phyloP scores from a whole-genome alignment of 2,329 filamentous ascomycete species.

The Penicillium sumatraense region DNA sequence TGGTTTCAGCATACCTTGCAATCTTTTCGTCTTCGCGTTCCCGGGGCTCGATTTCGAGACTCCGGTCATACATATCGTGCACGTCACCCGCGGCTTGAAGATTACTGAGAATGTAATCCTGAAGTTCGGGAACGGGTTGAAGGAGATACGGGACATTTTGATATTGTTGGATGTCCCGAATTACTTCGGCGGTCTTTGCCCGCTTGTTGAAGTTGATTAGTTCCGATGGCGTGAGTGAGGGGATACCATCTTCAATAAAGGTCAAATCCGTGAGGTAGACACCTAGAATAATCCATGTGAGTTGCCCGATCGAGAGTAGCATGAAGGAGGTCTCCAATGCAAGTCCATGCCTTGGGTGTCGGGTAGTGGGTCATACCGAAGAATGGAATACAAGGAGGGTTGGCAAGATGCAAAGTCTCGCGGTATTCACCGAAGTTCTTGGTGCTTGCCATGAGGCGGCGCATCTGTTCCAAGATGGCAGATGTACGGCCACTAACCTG shows the following conservation, averaged over 20 bases:
- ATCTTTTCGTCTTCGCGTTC: slow-evolving; percentile 99
- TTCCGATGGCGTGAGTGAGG: slow-evolving; percentile 92
- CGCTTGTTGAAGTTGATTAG: slow-evolving; percentile 99
- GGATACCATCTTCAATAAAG: slow-evolving; percentile 98
- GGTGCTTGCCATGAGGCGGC: slow-evolving; percentile 91
- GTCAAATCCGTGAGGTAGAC: slow-evolving; percentile 97
- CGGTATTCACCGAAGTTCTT: slow-evolving; percentile 98
- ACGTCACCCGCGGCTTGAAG: slow-evolving; percentile 96
- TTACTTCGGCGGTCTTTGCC: slow-evolving; percentile 96
- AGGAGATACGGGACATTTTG: slow-evolving; percentile 96
- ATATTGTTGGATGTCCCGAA: slow-evolving; percentile 97
- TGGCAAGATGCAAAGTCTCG: slow-evolving; percentile 87
- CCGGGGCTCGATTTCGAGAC: slow-evolving; percentile 86
- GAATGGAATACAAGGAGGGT: slow-evolving; percentile 97
- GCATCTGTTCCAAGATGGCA: slow-evolving; percentile 83
- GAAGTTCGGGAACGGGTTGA: slow-evolving; percentile 85
- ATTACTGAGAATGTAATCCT: slow-evolving; percentile 95
- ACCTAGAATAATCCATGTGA: slow-evolving; percentile 55
- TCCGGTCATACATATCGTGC: slow-evolving; percentile 99
- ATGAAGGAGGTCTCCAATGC: neutral
- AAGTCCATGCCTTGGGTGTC: neutral
- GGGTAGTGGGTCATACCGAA: slow-evolving; percentile 69
- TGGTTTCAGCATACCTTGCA: slow-evolving; percentile 73
- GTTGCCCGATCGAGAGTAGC: slow-evolving; percentile 14
- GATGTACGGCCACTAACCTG: slow-evolving; percentile 87